phyloP scores from a whole-genome alignment of 768 basidiomycete genomes.

The Phallus indusiatus region DNA sequence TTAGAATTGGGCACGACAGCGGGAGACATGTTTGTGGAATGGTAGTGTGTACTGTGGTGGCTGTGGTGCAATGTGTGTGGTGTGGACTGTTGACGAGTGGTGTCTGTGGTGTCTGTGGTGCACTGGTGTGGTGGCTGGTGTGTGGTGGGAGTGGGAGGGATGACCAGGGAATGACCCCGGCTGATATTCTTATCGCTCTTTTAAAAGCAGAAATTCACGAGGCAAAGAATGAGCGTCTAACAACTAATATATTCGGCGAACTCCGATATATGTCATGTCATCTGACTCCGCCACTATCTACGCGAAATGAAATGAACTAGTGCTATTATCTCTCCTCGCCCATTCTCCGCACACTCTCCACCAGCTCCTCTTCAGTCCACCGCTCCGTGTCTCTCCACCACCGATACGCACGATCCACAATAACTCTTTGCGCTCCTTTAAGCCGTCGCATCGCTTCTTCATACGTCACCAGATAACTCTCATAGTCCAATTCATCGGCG shows the following conservation, averaged over 20 bases:
- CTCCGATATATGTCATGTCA: no score
- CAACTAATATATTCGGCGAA: background rate
- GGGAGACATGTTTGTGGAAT: slow-evolving; percentile 5
- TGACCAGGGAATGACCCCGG: no score
- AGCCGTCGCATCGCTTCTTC: slow-evolving; percentile 29
- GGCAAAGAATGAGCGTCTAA: background rate
- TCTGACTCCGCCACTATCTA: background rate
- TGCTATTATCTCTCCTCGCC: no score
- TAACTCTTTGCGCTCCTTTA: background rate
- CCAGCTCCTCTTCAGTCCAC: background rate
- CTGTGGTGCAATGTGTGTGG: background rate
- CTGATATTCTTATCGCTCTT: no score
- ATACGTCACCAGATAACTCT: slow-evolving; percentile 31
- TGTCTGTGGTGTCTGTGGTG: no score
- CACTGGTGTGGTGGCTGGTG: no score
- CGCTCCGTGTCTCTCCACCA: background rate
- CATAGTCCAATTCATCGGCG: slow-evolving; percentile 44
- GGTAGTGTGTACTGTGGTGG: background rate
- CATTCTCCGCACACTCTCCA: background rate
- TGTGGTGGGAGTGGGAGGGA: no score
- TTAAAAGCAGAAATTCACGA: no score
- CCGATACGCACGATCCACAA: background rate
- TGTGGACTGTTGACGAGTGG: no score
- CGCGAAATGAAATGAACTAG: no score
- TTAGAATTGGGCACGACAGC: background rate